Evolutionary conservation across 2,329 filamentous ascomycete species (phyloP).

Genomic region (Penicillium sp.): DNA sequence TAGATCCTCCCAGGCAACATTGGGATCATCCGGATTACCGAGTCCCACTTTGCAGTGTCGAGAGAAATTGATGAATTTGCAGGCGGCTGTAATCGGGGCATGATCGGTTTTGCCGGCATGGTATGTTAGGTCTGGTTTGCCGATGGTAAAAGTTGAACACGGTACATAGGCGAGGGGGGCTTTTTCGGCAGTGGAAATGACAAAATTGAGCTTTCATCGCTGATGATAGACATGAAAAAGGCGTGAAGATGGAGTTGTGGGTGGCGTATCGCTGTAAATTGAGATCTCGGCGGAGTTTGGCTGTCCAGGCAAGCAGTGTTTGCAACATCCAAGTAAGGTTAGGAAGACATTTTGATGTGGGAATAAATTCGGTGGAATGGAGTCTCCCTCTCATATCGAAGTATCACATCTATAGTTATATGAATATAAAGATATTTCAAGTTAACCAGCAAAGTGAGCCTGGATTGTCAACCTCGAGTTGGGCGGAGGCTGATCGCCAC

Average conservation of each 20-base stretch:
- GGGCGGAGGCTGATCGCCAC: no score
- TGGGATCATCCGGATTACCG: background rate
- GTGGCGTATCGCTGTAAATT: background rate
- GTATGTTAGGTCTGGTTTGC: conserved; percentile 11
- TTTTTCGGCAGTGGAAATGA: background rate
- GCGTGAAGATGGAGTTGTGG: conserved; percentile 2
- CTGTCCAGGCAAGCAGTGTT: no score
- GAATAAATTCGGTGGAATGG: no score
- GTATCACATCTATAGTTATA: no score
- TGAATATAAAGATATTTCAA: no score
- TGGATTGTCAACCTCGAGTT: no score
- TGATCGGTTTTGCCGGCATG: conserved; percentile 8
- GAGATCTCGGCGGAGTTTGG: no score
- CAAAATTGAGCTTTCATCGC: background rate
- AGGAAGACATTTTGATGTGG: no score
- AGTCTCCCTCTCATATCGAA: no score
- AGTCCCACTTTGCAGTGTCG: conserved; percentile 11
- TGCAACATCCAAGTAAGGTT: no score
- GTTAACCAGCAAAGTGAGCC: no score
- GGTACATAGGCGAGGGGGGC: background rate
- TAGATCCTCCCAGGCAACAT: background rate
- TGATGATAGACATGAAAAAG: background rate
- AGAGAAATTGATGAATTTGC: conserved; percentile 11
- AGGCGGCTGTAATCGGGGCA: conserved; percentile 1
- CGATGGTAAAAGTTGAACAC: conserved; percentile 6